Percentiles rank a stretch among this genome's conserved stretches.
phyloP scores from a whole-genome alignment of 2,329 filamentous ascomycete genomes.

The Colletotrichum sp. region DNA sequence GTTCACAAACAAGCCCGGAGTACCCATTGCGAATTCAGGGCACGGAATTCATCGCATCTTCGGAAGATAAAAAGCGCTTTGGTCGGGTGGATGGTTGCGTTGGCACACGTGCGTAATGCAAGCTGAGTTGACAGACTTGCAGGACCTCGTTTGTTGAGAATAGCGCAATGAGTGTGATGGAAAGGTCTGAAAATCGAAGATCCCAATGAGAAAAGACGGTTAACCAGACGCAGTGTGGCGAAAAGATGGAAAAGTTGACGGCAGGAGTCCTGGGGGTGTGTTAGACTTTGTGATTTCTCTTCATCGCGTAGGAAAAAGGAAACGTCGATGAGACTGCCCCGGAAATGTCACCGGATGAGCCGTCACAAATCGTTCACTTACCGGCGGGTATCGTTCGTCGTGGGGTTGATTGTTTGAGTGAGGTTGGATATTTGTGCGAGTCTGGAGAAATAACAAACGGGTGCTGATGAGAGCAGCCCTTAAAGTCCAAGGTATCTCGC shows the following conservation, averaged over 20 bases:
- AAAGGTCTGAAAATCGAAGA: neutral
- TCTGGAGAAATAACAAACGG: neutral
- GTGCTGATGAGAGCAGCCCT: neutral
- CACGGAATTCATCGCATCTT: neutral
- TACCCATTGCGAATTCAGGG: neutral
- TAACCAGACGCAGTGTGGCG: neutral
- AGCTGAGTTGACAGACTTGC: neutral
- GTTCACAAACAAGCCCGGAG: slow-evolving; percentile 1
- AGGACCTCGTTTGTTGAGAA: neutral
- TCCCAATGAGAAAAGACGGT: neutral
- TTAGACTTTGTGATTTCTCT: neutral
- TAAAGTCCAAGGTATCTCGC: neutral
- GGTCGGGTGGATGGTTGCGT: neutral
- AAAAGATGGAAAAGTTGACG: neutral
- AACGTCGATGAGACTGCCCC: neutral
- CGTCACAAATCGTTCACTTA: neutral
- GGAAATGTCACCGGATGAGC: neutral
- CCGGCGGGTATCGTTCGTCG: neutral
- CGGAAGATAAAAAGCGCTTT: neutral
- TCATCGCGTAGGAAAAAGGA: neutral
- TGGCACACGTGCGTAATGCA: neutral
- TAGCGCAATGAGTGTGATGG: neutral
- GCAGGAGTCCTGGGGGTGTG: neutral
- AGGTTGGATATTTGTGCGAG: neutral
- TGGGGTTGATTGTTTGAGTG: neutral